Evolutionary conservation across 2,329 filamentous ascomycete species (phyloP), one percentile per base, ranked within the genome.

Genomic region (Trichoderma atroviride): DNA sequence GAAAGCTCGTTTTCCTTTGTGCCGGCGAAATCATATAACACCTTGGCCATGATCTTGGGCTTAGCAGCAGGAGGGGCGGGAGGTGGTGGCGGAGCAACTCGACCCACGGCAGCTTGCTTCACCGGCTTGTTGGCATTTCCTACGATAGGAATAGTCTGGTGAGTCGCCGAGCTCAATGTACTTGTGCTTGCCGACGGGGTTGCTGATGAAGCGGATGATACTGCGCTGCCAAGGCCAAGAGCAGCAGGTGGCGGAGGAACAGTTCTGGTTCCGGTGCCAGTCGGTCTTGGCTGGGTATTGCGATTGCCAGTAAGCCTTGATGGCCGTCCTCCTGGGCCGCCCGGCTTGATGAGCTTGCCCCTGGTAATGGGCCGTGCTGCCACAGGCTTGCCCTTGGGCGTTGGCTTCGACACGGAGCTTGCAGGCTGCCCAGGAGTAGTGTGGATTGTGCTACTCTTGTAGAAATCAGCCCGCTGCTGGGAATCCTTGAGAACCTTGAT

Each of bases 401-500:
- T 97, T 1, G 93, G 93, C 74, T 87, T 90, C 6, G 95, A 97
- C 9, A 88, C 84, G 0, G 94, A 97, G 77, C 88, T 94, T 11
- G 95, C 86, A 29, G 93, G 87, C 80, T 98, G 93, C 72, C 96
- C 96, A 55, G 86, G 88, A 56, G 90, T 90, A 0, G 94, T 97
- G 78, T 97, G 96, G 66, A 99, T 89, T 19, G 91, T 91, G 70
- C 92, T 90, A 78, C 94, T 97, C 87, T 99, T 99, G 85, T 99
- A 99, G 72, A 89, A 87, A 80, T 99, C 96, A 59, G 90, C 90
- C 4, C 86, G 82, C 64, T 91, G 87, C 64, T 89, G 87, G 0
- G 94, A 90, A 78, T 99, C 96, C 81, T 97, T 97, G 71, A 97
- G 77, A 10, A 92, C 92, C 83, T 98, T 98, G 77, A 99, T 92